Evolutionary conservation across 306 rosid species (phyloP), one percentile per base, ranked within the genome.

Genomic region (Lathyrus oleraceus): DNA sequence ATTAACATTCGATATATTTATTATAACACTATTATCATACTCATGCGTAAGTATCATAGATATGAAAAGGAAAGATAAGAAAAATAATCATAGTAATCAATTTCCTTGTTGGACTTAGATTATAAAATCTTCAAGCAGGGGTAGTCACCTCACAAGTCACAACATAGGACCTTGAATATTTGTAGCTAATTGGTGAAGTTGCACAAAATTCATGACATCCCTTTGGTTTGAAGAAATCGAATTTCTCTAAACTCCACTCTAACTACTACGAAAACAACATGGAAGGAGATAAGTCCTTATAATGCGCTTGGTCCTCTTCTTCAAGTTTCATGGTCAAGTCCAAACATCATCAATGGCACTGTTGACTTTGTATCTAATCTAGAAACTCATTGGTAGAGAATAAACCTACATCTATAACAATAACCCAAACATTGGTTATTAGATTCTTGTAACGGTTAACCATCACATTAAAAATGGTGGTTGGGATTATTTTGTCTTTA

Each of bases 231-330:
- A 89, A 92, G 96, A 28, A 84, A 88, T 23, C 65, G 12, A 30
- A 25, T 30, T 54, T 21, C 59, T 78, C 25, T 92, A 43, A 82
- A 56, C 81, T 82, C 96, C 97, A 88, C 96, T 82, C 77, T 79
- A 86, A 85, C 96, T 62, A 87, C 95, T 65, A 65, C 47, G 86
- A 86, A 80, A 85, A 78, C 80, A 64, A 77, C 85, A 19, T 42
- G 91, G 87, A 84, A 88, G 89, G 91, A 87, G 94, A 58, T 20
- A 74, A 66, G 95, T 90, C 92, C 70, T 79, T 84, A 13, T 88
- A 87, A 85, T 88, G 87, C 83, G 73, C 89, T 30, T 76, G 47
- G 57, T 68, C 72, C 27, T 66, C 56, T 40, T 44, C 78, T 32
- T 75, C 71, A 84, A 72, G 63, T 57, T 57, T 57, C 63, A 27